Evolutionary conservation across 371 early-diverging fungal genomes (phyloP).

Genomic region (Phascolomyces articulosus): DNA sequence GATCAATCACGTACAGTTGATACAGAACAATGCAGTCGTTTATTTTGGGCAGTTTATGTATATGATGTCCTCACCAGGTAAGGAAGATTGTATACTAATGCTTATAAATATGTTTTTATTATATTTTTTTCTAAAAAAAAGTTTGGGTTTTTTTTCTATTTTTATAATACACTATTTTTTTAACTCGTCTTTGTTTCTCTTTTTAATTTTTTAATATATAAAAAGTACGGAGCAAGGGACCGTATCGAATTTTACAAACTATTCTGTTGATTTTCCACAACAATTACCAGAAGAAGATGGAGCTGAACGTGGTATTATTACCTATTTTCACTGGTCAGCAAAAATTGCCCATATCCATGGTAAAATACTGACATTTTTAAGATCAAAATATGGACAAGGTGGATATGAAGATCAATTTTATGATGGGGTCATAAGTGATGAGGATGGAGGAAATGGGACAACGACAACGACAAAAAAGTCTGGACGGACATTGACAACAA

Average conservation of each 20-base stretch:
- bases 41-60: constrained; percentile 30
- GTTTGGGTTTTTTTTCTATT: no score
- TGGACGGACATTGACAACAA: neutral
- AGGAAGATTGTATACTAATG: neutral
- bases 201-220: no score
- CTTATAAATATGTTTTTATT: no score
- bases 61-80: constrained; percentile 33
- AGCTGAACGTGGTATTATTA: constrained; percentile 12
- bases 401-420: neutral
- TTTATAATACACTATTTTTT: no score
- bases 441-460: neutral
- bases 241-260: constrained; percentile 16
- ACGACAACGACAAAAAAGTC: neutral
- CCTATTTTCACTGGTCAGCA: neutral
- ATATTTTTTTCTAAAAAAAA: no score
- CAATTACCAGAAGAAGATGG: constrained; percentile 18
- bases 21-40: constrained; percentile 21
- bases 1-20: neutral
- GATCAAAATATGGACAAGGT: constrained; percentile 5
- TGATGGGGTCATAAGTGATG: neutral
- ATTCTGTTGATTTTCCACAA: constrained; percentile 23
- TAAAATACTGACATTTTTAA: neutral
- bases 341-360: constrained; percentile 5
- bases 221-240: constrained; percentile 28
- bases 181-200: no score